These are phyloP conservation scores for Hypoxylon rubiginosum DNA, from an alignment of 2,329 filamentous ascomycete genomes.

Conservation along the genomic window DNA sequence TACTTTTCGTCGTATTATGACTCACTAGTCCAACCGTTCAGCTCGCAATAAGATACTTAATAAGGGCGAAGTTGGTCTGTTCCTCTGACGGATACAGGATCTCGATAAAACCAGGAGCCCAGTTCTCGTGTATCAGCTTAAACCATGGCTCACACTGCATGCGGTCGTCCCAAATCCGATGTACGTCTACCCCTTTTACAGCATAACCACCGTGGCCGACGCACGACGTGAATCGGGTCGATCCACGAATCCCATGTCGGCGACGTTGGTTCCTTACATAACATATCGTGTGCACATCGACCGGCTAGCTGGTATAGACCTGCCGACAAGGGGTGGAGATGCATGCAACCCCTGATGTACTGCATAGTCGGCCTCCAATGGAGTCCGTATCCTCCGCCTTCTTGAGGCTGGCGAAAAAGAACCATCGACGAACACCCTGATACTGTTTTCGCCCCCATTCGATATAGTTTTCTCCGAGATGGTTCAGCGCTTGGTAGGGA, in stretches of 20 bases:
- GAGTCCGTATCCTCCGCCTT: slow-evolving; percentile 52
- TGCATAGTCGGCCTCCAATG: slow-evolving; percentile 50
- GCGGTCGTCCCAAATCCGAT: slow-evolving; percentile 20
- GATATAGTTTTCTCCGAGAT: slow-evolving; percentile 5
- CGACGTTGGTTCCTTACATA: slow-evolving; percentile 21
- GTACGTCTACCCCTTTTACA: slow-evolving; percentile 22
- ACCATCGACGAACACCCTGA: slow-evolving; percentile 60
- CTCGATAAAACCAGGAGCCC: slow-evolving; percentile 66
- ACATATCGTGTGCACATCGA: slow-evolving; percentile 56
- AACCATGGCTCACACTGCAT: slow-evolving; percentile 54
- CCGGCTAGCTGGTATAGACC: slow-evolving; percentile 55
- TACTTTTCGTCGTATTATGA: slow-evolving; percentile 28
- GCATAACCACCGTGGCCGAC: slow-evolving; percentile 16
- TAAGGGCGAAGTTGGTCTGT: slow-evolving; percentile 35
- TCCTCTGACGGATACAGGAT: slow-evolving; percentile 60
- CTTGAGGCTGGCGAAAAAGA: slow-evolving; percentile 53
- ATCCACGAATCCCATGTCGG: slow-evolving; percentile 28
- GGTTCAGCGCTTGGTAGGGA: slow-evolving; percentile 1
- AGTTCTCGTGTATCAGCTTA: slow-evolving; percentile 59
- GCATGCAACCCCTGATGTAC: slow-evolving; percentile 50
- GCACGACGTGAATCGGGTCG: slow-evolving; percentile 28
- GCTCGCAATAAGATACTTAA: slow-evolving; percentile 58
- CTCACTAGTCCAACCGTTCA: slow-evolving; percentile 52
- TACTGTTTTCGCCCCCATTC: slow-evolving; percentile 51
- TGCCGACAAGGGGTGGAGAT: slow-evolving; percentile 54